Evolutionary conservation across 2,329 filamentous ascomycete genomes (phyloP), one percentile per base, ranked within the genome.

Genomic region (Pseudogymnoascus sp.): DNA sequence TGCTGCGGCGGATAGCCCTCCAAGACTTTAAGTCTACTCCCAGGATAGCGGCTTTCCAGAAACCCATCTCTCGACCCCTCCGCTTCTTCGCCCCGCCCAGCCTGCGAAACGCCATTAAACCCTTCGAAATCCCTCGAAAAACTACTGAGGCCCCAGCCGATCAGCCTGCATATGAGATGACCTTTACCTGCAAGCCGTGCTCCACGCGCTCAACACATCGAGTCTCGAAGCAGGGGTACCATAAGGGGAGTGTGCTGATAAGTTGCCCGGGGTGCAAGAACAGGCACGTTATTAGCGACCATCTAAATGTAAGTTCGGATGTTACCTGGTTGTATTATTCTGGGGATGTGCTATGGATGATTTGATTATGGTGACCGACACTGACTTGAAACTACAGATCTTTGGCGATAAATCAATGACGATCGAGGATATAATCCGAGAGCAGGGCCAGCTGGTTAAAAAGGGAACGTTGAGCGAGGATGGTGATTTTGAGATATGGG

Each of bases 201-300:
- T 80, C 82, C 52, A 79, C 83, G 37, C 88, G 93, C 63, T 96
- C 91, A n/a, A 83, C 86, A 11, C 96, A 99, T 77, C 83, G 83
- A 60, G 81, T 99, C 69, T 91, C 91, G 31, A 97, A 97, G 76
- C 95, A 97, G 73, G 95, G 91, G 33, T 99, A 99, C 74, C 93
- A 97, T 76, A 82, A 88, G 66, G 95, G 95, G 37, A 93, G 91
- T 1, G 88, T 95, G 4, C 80, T 99, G 63, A 93, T 97, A 67
- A 88, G 88, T 35, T 99, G 95, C 73, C 93, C 95, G 0, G 79
- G 80, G 3, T 99, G 95, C 76, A 87, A 88, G 71, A 93, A 91
- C 72, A 84, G 92, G 23, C 95, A 99, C 78, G 78, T 99, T 67
- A 97, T 99, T 70, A 89, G 87, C 71, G 95, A 99, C 75, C 90